These are phyloP conservation scores for Boletus reticuloceps DNA, from an alignment of 768 basidiomycete species.

Conservation along the genomic window DNA sequence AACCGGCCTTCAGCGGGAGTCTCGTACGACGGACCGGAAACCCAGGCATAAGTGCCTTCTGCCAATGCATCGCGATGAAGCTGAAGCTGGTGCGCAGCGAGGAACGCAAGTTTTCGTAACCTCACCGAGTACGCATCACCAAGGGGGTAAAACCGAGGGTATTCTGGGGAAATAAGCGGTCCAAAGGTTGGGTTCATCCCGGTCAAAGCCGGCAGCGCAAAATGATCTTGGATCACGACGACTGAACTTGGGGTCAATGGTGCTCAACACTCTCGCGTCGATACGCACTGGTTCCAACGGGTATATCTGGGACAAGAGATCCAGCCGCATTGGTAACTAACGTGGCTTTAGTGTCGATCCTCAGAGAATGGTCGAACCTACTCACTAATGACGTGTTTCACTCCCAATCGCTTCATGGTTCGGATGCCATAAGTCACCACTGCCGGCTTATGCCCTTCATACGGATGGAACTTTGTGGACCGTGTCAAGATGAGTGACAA, in stretches of 20 bases:
- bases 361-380: constrained; percentile 1
- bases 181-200: constrained; percentile 83
- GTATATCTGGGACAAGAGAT: constrained; percentile 66
- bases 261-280: not conserved
- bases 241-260: constrained; percentile 42
- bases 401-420: constrained; percentile 74
- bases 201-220: constrained; percentile 74
- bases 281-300: constrained; percentile 78
- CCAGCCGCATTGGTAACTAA: constrained; percentile 89
- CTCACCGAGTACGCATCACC: constrained; percentile 77
- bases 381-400: constrained; percentile 73
- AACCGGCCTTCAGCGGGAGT: constrained; percentile 84
- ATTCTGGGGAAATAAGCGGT: constrained; percentile 52
- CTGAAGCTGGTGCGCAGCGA: constrained; percentile 61
- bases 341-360: not conserved
- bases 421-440: constrained; percentile 78
- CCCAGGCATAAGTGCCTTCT: constrained; percentile 90
- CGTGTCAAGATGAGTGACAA: constrained; percentile 4
- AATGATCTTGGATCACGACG: constrained; percentile 80
- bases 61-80: constrained; percentile 55
- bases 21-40: constrained; percentile 88
- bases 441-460: constrained; percentile 74
- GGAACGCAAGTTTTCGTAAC: constrained; percentile 71
- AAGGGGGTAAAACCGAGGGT: constrained; percentile 79
- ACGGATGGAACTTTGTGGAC: constrained; percentile 67